These are phyloP conservation scores for Prunus salicina DNA, from an alignment of 306 rosid genomes.

Conservation along the genomic window DNA sequence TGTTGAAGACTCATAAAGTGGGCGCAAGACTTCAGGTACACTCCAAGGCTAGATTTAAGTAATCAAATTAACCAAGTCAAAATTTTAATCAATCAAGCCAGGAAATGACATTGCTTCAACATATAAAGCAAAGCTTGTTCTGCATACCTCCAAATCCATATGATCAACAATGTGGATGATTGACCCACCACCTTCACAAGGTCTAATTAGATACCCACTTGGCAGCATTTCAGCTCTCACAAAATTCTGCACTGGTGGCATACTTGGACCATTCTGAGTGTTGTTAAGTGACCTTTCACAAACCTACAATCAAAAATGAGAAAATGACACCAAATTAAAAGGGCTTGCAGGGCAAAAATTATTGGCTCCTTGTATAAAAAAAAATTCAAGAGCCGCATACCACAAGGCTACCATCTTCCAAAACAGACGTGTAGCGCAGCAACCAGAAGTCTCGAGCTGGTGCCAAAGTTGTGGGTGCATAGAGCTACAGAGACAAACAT, in stretches of 20 bases:
- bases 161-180: constrained; percentile 94
- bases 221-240: constrained; percentile 94
- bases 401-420: constrained; percentile 99
- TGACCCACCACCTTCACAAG: constrained; percentile 98
- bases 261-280: constrained; percentile 93
- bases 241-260: constrained; percentile 87
- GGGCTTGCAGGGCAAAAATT: background rate
- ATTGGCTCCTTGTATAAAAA: background rate
- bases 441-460: constrained; percentile 99
- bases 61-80: constrained; percentile 15
- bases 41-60: constrained; percentile 79
- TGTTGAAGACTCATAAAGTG: constrained; percentile 85
- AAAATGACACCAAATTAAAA: constrained; percentile 14
- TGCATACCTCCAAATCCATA: constrained; percentile 78
- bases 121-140: background rate
- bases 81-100: constrained; percentile 18
- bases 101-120: constrained; percentile 3
- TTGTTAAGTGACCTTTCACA: constrained; percentile 99
- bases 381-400: constrained; percentile 38
- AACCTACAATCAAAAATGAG: constrained; percentile 41
- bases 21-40: constrained; percentile 96
- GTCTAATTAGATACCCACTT: constrained; percentile 90
- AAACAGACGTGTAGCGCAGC: constrained; percentile 89
- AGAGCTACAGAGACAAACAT: constrained; percentile 49
- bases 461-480: constrained; percentile 96